phyloP scores from a whole-genome alignment of 257 asterid species.

The Verbena officinalis region DNA sequence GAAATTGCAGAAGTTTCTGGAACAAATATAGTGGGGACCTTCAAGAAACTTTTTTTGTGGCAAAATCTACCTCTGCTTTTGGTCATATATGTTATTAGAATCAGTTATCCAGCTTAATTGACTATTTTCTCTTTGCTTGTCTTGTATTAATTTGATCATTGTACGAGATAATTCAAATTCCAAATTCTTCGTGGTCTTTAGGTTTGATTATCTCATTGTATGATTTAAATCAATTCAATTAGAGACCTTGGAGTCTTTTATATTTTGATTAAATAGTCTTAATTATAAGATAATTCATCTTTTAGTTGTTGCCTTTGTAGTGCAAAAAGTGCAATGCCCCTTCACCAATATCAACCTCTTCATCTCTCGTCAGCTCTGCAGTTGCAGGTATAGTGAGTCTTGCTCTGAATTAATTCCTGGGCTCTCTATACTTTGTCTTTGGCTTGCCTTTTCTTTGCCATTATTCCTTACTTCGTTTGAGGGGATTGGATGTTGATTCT shows the following conservation, averaged over 20 bases:
- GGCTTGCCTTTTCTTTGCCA: constrained; percentile 5
- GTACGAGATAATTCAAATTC: not conserved
- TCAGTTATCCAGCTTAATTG: constrained; percentile 16
- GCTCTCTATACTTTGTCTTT: not conserved
- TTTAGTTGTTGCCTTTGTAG: constrained; percentile 45
- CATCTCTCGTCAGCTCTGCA: constrained; percentile 59
- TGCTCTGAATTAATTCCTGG: not conserved
- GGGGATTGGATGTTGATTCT: constrained; percentile 17
- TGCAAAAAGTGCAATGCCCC: constrained; percentile 86
- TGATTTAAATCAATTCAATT: constrained; percentile 17
- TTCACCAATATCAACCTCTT: constrained; percentile 48
- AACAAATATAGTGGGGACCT: constrained; percentile 15
- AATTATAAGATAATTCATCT: constrained; percentile 33
- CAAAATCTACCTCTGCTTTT: constrained; percentile 6
- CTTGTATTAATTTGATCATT: constrained; percentile 1
- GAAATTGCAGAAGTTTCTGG: constrained; percentile 19
- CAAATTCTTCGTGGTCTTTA: constrained; percentile 10
- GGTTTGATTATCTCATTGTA: constrained; percentile 6
- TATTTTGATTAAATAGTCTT: not conserved
- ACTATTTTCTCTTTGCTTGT: not conserved
- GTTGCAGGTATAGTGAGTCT: constrained; percentile 44
- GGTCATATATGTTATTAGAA: constrained; percentile 6
- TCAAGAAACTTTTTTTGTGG: constrained; percentile 11
- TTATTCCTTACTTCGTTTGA: constrained; percentile 17
- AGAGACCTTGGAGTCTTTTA: constrained; percentile 12